Evolutionary conservation across 1,139 yeast species (phyloP).

Genomic region (Geotrichum candidum): DNA sequence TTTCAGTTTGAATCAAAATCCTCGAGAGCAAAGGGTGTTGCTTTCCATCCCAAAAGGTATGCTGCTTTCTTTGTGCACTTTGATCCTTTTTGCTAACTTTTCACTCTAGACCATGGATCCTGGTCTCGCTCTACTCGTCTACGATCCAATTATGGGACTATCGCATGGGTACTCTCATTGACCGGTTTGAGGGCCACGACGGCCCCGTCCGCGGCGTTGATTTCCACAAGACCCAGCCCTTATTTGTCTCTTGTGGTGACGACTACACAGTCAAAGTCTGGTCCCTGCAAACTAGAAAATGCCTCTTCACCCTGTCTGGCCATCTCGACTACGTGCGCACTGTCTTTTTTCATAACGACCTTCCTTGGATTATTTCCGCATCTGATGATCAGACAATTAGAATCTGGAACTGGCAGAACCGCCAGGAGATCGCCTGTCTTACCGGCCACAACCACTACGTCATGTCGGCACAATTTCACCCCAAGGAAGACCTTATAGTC

Average conservation of each 20-base stretch:
- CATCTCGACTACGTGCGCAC: slow-evolving; percentile 95
- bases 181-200: slow-evolving; percentile 94
- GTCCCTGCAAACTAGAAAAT: slow-evolving; percentile 88
- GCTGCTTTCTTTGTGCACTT: slow-evolving; percentile 18
- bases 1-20: slow-evolving; percentile 90
- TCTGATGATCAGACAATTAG: slow-evolving; percentile 98
- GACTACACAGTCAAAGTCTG: slow-evolving; percentile 93
- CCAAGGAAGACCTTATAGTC: slow-evolving; percentile 87
- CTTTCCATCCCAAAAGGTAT: slow-evolving; percentile 84
- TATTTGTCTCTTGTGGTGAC: slow-evolving; percentile 96
- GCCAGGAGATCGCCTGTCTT: slow-evolving; percentile 93
- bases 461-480: slow-evolving; percentile 97
- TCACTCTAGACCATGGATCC: slow-evolving; percentile 77
- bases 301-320: slow-evolving; percentile 80
- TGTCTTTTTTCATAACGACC: slow-evolving; percentile 88
- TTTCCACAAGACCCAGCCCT: slow-evolving; percentile 96
- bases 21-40: slow-evolving; percentile 96
- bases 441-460: slow-evolving; percentile 99
- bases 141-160: slow-evolving; percentile 98
- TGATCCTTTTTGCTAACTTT: background rate
- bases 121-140: slow-evolving; percentile 89
- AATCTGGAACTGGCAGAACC: slow-evolving; percentile 99
- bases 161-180: slow-evolving; percentile 97
- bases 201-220: slow-evolving; percentile 96
- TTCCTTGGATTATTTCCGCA: slow-evolving; percentile 95